A percentile compares a stretch with the other conserved stretches of the same genome.
Conservation (phyloP, 306 rosid species). For the Lupinus albus region DNA sequence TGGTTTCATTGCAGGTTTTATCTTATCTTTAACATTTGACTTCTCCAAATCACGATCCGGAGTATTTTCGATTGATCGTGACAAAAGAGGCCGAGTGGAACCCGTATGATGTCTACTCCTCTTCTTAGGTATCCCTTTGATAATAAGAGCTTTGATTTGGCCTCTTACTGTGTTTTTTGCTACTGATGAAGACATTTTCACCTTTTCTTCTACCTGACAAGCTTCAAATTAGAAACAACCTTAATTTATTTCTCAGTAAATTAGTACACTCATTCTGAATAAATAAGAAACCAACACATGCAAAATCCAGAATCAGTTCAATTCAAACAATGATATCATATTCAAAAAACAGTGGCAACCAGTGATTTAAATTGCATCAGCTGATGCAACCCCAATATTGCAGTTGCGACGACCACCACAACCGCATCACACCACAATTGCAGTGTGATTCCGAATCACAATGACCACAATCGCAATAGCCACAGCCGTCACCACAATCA, state of each 20-base stretch:
- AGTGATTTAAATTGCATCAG: no score
- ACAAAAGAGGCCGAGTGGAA: slow-evolving; percentile 37
- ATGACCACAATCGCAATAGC: no score
- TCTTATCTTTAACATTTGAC: slow-evolving; percentile 25
- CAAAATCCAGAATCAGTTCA: slow-evolving; percentile 22
- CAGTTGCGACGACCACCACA: no score
- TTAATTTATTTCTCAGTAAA: slow-evolving; percentile 28
- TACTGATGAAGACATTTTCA: slow-evolving; percentile 31
- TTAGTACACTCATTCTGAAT: slow-evolving; percentile 27
- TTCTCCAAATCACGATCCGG: slow-evolving; percentile 30
- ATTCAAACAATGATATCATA: slow-evolving; percentile 5
- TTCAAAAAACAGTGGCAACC: not conserved
- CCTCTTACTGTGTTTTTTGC: slow-evolving; percentile 39
- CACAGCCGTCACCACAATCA: no score
- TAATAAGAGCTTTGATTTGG: slow-evolving; percentile 43
- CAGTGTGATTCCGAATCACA: no score
- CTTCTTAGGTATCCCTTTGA: slow-evolving; percentile 45
- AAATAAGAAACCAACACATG: slow-evolving; percentile 16
- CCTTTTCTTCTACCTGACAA: slow-evolving; percentile 50
- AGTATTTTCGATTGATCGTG: slow-evolving; percentile 31
- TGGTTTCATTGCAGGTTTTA: slow-evolving; percentile 28
- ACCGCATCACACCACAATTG: no score
- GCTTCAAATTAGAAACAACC: slow-evolving; percentile 41
- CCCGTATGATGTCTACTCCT: slow-evolving; percentile 41
- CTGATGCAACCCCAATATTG: no score